Conservation (phyloP, 345 rosid species). For the Gossypium stocksii region DNA sequence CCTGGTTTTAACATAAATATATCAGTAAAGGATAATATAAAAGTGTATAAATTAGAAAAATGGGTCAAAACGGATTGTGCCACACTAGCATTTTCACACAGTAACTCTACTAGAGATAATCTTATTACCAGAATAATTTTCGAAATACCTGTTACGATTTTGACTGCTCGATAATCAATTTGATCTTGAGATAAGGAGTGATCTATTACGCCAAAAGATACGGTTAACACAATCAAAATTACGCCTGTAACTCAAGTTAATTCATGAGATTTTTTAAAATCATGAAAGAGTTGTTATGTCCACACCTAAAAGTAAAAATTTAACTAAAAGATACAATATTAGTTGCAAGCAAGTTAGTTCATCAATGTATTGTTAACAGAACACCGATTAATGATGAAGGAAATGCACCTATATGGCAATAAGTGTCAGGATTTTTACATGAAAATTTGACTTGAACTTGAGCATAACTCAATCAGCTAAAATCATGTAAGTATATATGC, state of each 20-base stretch:
- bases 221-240: background rate
- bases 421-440: background rate
- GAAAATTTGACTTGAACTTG: background rate
- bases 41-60: no score
- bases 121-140: no score
- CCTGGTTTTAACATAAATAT: no score
- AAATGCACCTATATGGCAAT: background rate
- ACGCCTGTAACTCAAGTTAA: background rate
- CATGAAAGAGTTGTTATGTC: background rate
- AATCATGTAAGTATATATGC: conserved; percentile 22
- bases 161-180: no score
- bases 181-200: accelerated
- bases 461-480: background rate
- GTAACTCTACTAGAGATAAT: accelerated
- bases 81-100: no score
- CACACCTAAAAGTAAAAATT: background rate
- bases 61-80: no score
- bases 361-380: background rate
- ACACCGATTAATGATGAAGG: background rate
- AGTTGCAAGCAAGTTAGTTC: background rate
- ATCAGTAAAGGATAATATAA: no score
- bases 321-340: background rate
- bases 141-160: accelerated
- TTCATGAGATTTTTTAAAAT: no score
- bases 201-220: no score